Evolutionary conservation across 306 rosid genomes (phyloP).

Genomic region (Vigna reflexopilosa): DNA sequence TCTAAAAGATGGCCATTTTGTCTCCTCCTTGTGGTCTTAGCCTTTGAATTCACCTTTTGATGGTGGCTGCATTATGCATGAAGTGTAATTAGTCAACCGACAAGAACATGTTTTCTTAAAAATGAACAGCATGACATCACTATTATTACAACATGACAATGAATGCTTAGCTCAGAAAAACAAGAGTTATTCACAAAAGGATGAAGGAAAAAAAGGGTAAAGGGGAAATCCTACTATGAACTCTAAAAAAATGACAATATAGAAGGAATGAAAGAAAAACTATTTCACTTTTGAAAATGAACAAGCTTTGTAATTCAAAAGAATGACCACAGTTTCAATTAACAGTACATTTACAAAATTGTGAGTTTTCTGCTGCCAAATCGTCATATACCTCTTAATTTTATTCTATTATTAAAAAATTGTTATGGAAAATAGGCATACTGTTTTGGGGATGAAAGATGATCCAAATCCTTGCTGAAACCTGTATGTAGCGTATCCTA

Average conservation of each 20-base stretch:
- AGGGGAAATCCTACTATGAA: too few relatives aligned
- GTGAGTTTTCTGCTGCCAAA: conserved; percentile 13
- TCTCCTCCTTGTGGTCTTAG: conserved; percentile 68
- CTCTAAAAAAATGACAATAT: not conserved
- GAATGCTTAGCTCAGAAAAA: not conserved
- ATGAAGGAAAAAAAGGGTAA: too few relatives aligned
- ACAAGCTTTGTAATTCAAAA: not conserved
- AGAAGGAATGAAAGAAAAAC: not conserved
- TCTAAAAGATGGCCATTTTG: conserved; percentile 87
- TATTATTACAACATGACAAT: not conserved
- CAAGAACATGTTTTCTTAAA: not conserved
- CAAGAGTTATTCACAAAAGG: not conserved
- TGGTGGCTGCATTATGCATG: conserved; percentile 48
- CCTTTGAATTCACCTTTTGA: conserved; percentile 57
- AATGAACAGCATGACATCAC: conserved; percentile 23
- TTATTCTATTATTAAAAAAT: not conserved
- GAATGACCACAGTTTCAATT: not conserved
- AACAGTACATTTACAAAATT: not conserved
- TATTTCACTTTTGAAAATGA: not conserved
- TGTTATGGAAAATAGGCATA: conserved; percentile 29
- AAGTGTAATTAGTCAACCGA: conserved; percentile 41
- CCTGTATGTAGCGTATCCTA: conserved; percentile 86
- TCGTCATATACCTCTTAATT: not conserved
- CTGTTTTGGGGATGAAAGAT: conserved; percentile 64
- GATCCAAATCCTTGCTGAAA: conserved; percentile 89